phyloP scores from a whole-genome alignment of 306 rosid genomes.

The Lathyrus sativus region DNA sequence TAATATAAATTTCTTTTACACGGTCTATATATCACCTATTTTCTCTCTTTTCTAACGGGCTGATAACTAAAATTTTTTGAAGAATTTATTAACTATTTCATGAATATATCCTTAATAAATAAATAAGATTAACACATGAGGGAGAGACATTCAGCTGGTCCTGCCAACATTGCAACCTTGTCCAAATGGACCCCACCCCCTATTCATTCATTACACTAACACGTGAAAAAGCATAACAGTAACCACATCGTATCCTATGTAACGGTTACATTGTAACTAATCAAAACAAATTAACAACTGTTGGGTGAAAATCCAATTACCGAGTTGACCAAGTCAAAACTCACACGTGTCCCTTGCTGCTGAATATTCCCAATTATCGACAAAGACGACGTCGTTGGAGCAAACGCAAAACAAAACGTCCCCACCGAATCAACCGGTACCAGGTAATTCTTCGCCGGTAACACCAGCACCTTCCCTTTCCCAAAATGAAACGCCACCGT shows the following conservation, averaged over 20 bases:
- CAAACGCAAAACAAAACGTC: constrained; percentile 85
- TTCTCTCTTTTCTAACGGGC: too few species aligned
- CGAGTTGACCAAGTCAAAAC: constrained; percentile 56
- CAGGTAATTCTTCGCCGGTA: constrained; percentile 82
- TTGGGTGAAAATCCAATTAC: constrained; percentile 65
- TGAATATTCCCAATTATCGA: constrained; percentile 85
- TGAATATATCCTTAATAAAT: too few species aligned
- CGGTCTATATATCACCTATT: too few species aligned
- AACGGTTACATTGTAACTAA: constrained; percentile 15
- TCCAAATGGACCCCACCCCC: background rate
- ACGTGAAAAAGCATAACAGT: background rate
- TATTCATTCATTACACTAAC: background rate
- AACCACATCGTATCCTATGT: background rate
- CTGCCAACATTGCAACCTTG: background rate
- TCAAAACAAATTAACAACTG: constrained; percentile 44
- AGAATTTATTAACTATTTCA: too few species aligned
- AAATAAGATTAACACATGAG: too few species aligned
- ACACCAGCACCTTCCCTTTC: constrained; percentile 53
- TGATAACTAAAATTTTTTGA: too few species aligned
- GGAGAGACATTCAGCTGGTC: background rate
- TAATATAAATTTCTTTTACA: too few species aligned
- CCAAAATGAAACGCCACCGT: constrained; percentile 71
- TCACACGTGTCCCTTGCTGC: constrained; percentile 97
- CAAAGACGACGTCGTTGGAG: constrained; percentile 63
- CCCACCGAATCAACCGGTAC: constrained; percentile 84